Evolutionary conservation across 768 basidiomycete genomes (phyloP).

Genomic region (Termitomyces sp.): DNA sequence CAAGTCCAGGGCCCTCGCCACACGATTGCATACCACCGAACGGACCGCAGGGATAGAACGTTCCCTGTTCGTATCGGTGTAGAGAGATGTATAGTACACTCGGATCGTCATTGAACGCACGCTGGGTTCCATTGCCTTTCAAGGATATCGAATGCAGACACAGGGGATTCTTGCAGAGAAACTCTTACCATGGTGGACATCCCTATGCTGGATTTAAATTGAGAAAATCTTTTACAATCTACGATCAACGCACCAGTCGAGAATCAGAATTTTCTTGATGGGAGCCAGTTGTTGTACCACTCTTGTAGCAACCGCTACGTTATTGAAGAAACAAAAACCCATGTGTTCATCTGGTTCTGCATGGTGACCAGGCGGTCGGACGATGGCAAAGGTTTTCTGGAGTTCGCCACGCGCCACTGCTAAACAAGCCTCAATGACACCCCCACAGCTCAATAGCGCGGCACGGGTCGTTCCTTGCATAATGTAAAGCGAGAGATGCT

Average conservation of each 20-base stretch:
- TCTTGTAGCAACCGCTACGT: slow-evolving; percentile 88
- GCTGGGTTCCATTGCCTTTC: slow-evolving; percentile 93
- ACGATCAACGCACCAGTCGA: slow-evolving; percentile 76
- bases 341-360: slow-evolving; percentile 97
- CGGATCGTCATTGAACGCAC: slow-evolving; percentile 91
- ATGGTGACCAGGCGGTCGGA: slow-evolving; percentile 96
- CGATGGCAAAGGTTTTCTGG: slow-evolving; percentile 88
- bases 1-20: slow-evolving; percentile 78
- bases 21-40: slow-evolving; percentile 85
- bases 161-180: background rate
- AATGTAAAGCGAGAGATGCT: slow-evolving; percentile 89
- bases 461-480: slow-evolving; percentile 78
- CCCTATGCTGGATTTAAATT: slow-evolving; percentile 38
- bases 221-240: background rate
- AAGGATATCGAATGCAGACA: background rate
- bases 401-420: slow-evolving; percentile 78
- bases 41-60: slow-evolving; percentile 89
- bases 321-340: slow-evolving; percentile 99
- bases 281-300: slow-evolving; percentile 68
- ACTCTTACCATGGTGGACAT: slow-evolving; percentile 73
- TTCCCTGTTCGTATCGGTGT: slow-evolving; percentile 90
- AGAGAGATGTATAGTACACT: slow-evolving; percentile 90
- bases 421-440: slow-evolving; percentile 86
- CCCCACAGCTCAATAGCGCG: slow-evolving; percentile 88
- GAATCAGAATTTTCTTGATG: slow-evolving; percentile 78